These are phyloP conservation scores for Bryopsis sp. DNA, from an alignment of 139 green algal species.

Conservation along the genomic window DNA sequence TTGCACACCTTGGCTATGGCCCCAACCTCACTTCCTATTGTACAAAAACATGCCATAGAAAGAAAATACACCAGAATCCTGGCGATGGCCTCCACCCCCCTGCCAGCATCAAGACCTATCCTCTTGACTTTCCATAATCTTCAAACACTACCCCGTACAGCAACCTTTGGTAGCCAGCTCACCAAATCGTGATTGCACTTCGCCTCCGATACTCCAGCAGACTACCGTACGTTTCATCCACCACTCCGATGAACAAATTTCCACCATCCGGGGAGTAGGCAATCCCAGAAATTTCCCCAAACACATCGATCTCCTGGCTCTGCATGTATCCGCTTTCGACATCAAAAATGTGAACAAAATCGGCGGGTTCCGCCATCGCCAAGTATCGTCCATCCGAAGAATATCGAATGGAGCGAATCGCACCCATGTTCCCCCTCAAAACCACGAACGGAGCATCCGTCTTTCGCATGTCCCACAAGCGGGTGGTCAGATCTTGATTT, in stretches of 20 bases:
- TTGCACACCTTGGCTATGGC: too few species aligned
- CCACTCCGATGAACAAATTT: conserved; percentile 50
- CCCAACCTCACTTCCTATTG: too few species aligned
- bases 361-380: conserved; percentile 74
- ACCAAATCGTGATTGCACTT: too few species aligned
- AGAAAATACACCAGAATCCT: too few species aligned
- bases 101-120: too few species aligned
- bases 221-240: conserved; percentile 45
- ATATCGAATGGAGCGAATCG: conserved; percentile 66
- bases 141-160: too few species aligned
- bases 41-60: too few species aligned
- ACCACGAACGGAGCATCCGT: conserved; percentile 26
- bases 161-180: too few species aligned
- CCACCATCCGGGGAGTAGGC: conserved; percentile 51
- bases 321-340: conserved; percentile 27
- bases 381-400: conserved; percentile 62
- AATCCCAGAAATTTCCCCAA: conserved; percentile 66
- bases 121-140: too few species aligned
- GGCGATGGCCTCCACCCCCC: too few species aligned
- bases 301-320: conserved; percentile 66
- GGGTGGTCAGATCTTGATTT: conserved; percentile 80
- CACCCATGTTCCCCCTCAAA: conserved; percentile 63
- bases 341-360: conserved; percentile 91
- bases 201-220: conserved; percentile 43
- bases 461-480: conserved; percentile 69